phyloP scores from a whole-genome alignment of 1,139 yeast species.

The Pichia sp. region DNA sequence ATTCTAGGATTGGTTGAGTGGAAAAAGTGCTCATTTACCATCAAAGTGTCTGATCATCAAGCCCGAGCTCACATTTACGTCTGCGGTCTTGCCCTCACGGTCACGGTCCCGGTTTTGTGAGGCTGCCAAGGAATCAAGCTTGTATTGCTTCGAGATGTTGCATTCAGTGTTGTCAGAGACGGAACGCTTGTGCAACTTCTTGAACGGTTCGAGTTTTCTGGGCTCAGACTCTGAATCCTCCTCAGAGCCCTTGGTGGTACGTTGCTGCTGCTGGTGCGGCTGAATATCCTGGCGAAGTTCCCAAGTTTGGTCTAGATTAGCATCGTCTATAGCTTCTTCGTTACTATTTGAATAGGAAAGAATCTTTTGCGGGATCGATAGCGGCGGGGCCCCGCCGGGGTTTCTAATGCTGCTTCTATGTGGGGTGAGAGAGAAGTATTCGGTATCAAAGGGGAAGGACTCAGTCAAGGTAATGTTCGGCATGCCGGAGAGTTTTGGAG shows the following conservation, averaged over 20 bases:
- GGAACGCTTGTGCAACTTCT: conserved; percentile 4
- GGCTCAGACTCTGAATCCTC: not conserved
- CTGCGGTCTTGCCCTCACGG: not conserved
- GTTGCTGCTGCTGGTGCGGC: too few relatives aligned
- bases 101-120: not conserved
- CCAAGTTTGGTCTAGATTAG: not conserved
- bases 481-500: not conserved
- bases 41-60: not conserved
- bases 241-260: too few relatives aligned
- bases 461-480: not conserved
- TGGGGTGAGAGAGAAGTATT: not conserved
- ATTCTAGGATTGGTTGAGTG: not conserved
- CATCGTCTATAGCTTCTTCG: not conserved
- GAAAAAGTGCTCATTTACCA: not conserved
- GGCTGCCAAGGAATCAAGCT: not conserved
- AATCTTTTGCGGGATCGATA: not conserved
- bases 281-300: too few relatives aligned
- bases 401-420: not conserved
- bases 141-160: not conserved
- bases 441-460: conserved; percentile 7
- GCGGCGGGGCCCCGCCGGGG: not conserved
- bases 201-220: not conserved
- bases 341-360: not conserved
- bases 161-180: conserved; percentile 1
- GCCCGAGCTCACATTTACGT: not conserved